phyloP scores from a whole-genome alignment of 345 rosid genomes.

The Linum trigynum region DNA sequence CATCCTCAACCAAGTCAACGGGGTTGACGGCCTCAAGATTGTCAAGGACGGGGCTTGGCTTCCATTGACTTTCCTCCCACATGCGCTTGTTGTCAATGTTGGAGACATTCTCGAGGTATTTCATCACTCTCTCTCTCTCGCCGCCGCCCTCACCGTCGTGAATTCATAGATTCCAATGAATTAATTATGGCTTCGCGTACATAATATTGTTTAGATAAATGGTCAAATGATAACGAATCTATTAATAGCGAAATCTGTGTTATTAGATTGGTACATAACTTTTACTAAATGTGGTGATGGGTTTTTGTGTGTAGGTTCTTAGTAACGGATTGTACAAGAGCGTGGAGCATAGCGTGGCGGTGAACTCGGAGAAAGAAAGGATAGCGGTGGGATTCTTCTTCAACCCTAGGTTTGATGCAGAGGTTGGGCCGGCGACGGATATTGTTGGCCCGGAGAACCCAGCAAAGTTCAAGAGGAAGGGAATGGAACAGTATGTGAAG shows the following conservation, averaged over 20 bases:
- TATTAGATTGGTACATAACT: too few relatives aligned
- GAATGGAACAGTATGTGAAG: conserved; percentile 17
- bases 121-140: neutral
- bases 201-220: too few relatives aligned
- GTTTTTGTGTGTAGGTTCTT: conserved; percentile 13
- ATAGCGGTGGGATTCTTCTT: conserved; percentile 18
- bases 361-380: conserved; percentile 19
- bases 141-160: neutral
- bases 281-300: neutral
- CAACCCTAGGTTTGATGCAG: conserved; percentile 21
- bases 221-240: too few relatives aligned
- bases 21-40: conserved; percentile 17
- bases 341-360: conserved; percentile 24
- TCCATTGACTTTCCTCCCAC: conserved; percentile 12
- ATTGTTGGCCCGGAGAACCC: conserved; percentile 16
- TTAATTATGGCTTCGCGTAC: too few relatives aligned
- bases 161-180: conserved; percentile 14
- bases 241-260: too few relatives aligned
- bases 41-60: conserved; percentile 18
- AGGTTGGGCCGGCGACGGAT: conserved; percentile 19
- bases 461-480: conserved; percentile 11
- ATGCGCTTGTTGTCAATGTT: conserved; percentile 17
- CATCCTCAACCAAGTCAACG: conserved; percentile 20
- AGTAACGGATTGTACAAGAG: conserved; percentile 27
- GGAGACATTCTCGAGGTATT: conserved; percentile 24